phyloP scores from a whole-genome alignment of 2,329 filamentous ascomycete genomes.

The Arachnopeziza araneosa region DNA sequence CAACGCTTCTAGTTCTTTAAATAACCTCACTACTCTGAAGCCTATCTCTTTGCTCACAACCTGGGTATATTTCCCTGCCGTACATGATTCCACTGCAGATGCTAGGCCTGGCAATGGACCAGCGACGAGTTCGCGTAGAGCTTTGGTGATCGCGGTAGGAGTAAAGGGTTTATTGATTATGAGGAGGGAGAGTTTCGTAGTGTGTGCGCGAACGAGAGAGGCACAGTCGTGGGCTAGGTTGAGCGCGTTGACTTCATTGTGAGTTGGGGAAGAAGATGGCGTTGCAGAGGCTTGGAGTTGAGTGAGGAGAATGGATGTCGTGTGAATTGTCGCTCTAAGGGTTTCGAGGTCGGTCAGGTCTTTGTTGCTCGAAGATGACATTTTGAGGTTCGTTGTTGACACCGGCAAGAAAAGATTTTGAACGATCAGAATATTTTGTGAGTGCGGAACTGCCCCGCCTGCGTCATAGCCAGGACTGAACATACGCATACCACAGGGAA shows the following conservation, averaged over 20 bases:
- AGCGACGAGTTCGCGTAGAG: slow-evolving; percentile 66
- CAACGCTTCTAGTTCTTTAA: slow-evolving; percentile 58
- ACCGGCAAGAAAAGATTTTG: neutral
- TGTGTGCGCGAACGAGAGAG: slow-evolving; percentile 70
- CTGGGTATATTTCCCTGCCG: slow-evolving; percentile 54
- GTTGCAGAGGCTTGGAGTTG: slow-evolving; percentile 19
- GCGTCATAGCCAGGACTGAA: neutral
- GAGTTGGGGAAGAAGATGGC: slow-evolving; percentile 4
- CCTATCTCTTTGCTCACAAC: slow-evolving; percentile 60
- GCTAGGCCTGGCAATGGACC: slow-evolving; percentile 71
- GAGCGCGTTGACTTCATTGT: slow-evolving; percentile 48
- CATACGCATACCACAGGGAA: neutral
- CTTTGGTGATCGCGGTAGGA: slow-evolving; percentile 63
- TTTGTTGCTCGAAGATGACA: slow-evolving; percentile 12
- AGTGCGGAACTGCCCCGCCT: neutral
- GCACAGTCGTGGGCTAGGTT: slow-evolving; percentile 66
- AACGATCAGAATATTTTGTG: neutral
- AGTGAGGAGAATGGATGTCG: slow-evolving; percentile 18
- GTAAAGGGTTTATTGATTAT: slow-evolving; percentile 85
- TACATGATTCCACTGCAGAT: slow-evolving; percentile 62
- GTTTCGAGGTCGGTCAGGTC: slow-evolving; percentile 15
- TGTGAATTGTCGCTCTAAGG: slow-evolving; percentile 23
- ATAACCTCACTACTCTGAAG: slow-evolving; percentile 49
- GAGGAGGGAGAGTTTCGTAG: slow-evolving; percentile 81
- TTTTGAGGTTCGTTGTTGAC: neutral